phyloP scores from a whole-genome alignment of 129 eudicot genomes.

The Flaveria sonorensis region DNA sequence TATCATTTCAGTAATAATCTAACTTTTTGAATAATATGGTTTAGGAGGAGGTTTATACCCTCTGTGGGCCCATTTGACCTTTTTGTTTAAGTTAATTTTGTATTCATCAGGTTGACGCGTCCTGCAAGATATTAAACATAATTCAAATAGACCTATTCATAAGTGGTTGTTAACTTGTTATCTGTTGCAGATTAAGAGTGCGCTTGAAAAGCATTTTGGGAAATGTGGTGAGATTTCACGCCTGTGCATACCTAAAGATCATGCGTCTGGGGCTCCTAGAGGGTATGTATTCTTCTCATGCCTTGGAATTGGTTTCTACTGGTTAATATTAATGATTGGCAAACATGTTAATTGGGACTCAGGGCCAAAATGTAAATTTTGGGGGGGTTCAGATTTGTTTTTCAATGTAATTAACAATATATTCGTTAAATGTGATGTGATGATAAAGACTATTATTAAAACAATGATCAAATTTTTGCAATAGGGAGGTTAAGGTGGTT shows the following conservation, averaged over 20 bases:
- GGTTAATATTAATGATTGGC: neutral
- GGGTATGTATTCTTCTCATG: slow-evolving; percentile 51
- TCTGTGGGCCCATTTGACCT: neutral
- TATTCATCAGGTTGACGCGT: neutral
- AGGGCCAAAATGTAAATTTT: no score
- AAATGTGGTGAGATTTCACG: slow-evolving; percentile 83
- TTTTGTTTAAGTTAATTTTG: neutral
- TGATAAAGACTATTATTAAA: no score
- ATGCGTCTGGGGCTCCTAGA: slow-evolving; percentile 53
- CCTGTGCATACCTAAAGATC: slow-evolving; percentile 54
- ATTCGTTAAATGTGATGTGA: no score
- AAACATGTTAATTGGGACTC: neutral
- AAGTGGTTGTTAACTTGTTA: neutral
- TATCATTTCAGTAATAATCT: neutral
- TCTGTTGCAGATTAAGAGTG: slow-evolving; percentile 53
- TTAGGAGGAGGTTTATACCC: neutral
- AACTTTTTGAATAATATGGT: neutral
- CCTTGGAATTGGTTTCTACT: slow-evolving; percentile 8
- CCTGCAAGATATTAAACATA: no score
- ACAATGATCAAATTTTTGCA: no score
- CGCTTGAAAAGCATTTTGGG: slow-evolving; percentile 71
- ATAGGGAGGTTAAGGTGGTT: no score
- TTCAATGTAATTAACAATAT: no score
- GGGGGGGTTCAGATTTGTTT: no score
- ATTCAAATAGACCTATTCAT: neutral